Conservation (phyloP, 495 filamentous ascomycete genomes). For the Pseudevernia furfuracea region DNA sequence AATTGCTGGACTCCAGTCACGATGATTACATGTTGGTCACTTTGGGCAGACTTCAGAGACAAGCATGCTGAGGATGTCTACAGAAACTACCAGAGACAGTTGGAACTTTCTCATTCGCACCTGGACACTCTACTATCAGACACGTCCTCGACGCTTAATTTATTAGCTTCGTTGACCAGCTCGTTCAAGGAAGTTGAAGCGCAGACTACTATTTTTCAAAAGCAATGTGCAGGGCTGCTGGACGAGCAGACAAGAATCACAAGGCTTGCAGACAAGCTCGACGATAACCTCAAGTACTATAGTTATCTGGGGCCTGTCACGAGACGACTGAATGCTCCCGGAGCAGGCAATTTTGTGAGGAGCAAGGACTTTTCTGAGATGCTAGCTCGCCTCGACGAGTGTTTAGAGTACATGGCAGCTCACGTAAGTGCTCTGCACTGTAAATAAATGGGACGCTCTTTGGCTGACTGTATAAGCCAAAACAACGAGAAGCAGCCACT, state of each 20-base stretch:
- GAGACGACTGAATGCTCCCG: conserved; percentile 81
- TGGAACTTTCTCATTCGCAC: conserved; percentile 69
- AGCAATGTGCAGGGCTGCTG: conserved; percentile 80
- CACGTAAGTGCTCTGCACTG: conserved; percentile 50
- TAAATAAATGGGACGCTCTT: not conserved
- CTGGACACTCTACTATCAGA: conserved; percentile 71
- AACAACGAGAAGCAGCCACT: conserved; percentile 75
- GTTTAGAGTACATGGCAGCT: conserved; percentile 78
- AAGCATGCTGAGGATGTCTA: conserved; percentile 21
- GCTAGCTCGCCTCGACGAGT: conserved; percentile 74
- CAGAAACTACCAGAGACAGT: conserved; percentile 69
- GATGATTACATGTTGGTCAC: conserved; percentile 72
- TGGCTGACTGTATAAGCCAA: conserved; percentile 45
- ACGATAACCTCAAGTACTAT: conserved; percentile 83
- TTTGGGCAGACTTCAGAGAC: not conserved
- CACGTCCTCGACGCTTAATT: conserved; percentile 61
- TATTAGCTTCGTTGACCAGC: conserved; percentile 66
- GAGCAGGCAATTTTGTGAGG: conserved; percentile 73
- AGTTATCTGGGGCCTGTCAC: conserved; percentile 86
- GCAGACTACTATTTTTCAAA: conserved; percentile 84
- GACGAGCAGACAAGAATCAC: conserved; percentile 69
- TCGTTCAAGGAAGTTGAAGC: conserved; percentile 80
- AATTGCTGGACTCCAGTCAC: conserved; percentile 70
- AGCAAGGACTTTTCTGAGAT: conserved; percentile 78
- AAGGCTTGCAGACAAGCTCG: conserved; percentile 69